Evolutionary conservation across 768 basidiomycete genomes (phyloP), one percentile per base, ranked within the genome.

Genomic region (Lactarius quietus): DNA sequence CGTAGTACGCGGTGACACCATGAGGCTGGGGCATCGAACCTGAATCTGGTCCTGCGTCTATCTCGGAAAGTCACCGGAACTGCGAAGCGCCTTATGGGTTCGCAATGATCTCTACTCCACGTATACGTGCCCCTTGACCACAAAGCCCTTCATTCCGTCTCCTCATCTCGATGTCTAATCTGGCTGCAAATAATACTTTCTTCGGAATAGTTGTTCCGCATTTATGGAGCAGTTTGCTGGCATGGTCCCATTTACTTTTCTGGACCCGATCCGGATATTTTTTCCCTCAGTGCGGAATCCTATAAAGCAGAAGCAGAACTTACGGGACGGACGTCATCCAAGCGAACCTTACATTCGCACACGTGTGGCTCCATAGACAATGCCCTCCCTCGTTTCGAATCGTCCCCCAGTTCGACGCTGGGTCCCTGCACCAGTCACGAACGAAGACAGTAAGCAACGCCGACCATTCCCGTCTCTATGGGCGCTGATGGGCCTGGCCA

Each of bases 401-500:
- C 8, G 67, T 18, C 69, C 70, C 26, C 57, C 62, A 29, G 67
- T 72, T 14, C 70, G 63, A 8, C 72, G 53, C 53, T 74, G 73
- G 58, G 55, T 68, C 14, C 65, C 73, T 20, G 70, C 73, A 3
- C 72, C 72, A 12, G 69, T 71, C 12, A 73, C 73, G 7, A 60
- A 64, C 29, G 66, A 70, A 45, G 61, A 70, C 15, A 59, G 73
- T 74, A 58, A 57, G 72, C 36, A 20, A 28, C 28, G 1, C 33
- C 31, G 10, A 17, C 17, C 18, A n/a, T 18, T 41, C 8, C 62
- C 29, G 23, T 9, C 43, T 8, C n/a, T 7, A 28, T 55, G 28
- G 26, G 26, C 23, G 29, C 51, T 62, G 39, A 56, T 31, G 1
- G 33, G 33, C 55, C 15, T 38, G 7, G 38, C 23, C 38, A 78